Evolutionary conservation across 768 basidiomycete genomes (phyloP), one percentile per base, ranked within the genome.

Genomic region (Xerocomellus amylosporus): DNA sequence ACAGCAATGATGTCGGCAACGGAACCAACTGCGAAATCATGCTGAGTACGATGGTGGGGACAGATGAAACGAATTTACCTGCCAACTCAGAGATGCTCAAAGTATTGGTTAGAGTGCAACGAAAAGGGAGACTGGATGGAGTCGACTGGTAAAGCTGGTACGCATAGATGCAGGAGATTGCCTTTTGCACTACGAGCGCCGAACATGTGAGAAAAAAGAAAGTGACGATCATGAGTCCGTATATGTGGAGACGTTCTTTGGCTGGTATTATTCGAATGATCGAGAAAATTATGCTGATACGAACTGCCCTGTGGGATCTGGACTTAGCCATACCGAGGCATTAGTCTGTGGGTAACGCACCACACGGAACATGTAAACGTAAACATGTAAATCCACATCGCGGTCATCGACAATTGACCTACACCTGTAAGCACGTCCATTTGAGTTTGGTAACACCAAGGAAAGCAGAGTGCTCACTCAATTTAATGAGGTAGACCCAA

Each of bases 231-330:
- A 9, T 2, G 24, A 60, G 38, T 13, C 58, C 49, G 24, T 39
- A 47, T 20, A 22, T 34, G 12, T 56, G 51, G 48, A 64, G 58
- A 9, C 50, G 46, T 36, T 49, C 65, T 13, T 28, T 30, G 8
- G 33, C 9, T 5, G 58, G 62, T 45, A 66, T 50, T 8, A 63
- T 38, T 17, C 63, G 63, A 47, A 54, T 22, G 24, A 66, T 57
- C 13, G 63, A 64, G 24, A 46, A 55, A 2, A 64, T 37, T 2
- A 64, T 56, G 49, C 63, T 64, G 39, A 60, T 46, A n/a, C 63
- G 64, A 28, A 66, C 58, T 1, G 61, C 50, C 63, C 63, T 64
- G 33, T 36, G 5, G 5, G 17, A 39, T 15, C 15, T 19, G 13
- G 38, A 44, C 12, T 41, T 39, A 17, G 44, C n/a, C 10, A n/a